These are phyloP conservation scores for Candida sp. DNA, from an alignment of 1,139 yeast species.

Conservation along the genomic window DNA sequence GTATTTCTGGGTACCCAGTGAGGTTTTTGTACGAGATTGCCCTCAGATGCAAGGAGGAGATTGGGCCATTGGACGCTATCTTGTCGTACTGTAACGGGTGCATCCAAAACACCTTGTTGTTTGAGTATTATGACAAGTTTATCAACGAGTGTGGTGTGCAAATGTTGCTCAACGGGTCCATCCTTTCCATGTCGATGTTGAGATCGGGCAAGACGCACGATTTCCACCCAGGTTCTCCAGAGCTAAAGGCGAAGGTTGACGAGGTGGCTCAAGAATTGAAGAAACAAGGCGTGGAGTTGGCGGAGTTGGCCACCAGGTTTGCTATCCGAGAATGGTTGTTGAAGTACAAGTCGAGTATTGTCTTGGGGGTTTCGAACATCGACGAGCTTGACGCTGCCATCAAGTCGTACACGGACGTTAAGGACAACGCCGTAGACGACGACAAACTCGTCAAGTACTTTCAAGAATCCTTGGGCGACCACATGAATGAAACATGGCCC, in stretches of 20 bases:
- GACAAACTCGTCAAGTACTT: conserved; percentile 54
- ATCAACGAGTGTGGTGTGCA: conserved; percentile 57
- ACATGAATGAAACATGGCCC: conserved; percentile 70
- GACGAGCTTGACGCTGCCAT: conserved; percentile 69
- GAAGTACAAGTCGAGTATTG: conserved; percentile 54
- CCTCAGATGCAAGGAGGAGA: conserved; percentile 30
- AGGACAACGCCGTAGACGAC: conserved; percentile 30
- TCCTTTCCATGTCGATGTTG: conserved; percentile 85
- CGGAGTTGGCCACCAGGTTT: conserved; percentile 80
- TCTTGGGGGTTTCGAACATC: conserved; percentile 72
- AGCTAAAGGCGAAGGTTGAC: conserved; percentile 58
- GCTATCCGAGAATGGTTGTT: conserved; percentile 68
- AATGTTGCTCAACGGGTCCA: conserved; percentile 76
- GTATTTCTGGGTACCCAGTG: conserved; percentile 90
- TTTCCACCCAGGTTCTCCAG: conserved; percentile 83
- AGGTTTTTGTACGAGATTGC: conserved; percentile 62
- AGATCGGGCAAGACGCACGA: conserved; percentile 67
- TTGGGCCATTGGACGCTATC: conserved; percentile 69
- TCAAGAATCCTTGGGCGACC: conserved; percentile 54
- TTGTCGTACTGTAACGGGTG: conserved; percentile 86
- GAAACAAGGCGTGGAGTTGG: conserved; percentile 60
- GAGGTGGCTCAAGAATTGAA: conserved; percentile 52
- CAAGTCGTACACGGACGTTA: conserved; percentile 57
- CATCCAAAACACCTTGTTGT: conserved; percentile 71
- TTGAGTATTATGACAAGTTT: conserved; percentile 53